phyloP scores from a whole-genome alignment of 2,329 filamentous ascomycete genomes.

The Ophiostoma sp. region DNA sequence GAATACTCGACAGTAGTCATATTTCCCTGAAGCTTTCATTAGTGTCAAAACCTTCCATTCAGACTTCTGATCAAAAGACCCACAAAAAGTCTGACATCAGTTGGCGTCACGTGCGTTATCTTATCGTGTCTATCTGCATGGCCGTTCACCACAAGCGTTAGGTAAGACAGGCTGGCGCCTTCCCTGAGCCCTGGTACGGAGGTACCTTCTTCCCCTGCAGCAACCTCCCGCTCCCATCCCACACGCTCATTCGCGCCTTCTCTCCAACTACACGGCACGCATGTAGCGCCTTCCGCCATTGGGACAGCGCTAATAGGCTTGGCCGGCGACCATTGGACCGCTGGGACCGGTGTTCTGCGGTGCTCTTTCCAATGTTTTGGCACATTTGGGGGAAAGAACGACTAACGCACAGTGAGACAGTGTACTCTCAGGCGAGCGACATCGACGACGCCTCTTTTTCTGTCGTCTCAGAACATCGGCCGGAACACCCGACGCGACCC shows the following conservation, averaged over 20 bases:
- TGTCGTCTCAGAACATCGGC: neutral
- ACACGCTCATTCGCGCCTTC: conserved; percentile 16
- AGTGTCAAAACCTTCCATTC: too few species aligned
- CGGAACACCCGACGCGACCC: neutral
- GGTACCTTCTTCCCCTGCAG: conserved; percentile 11
- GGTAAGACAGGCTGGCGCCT: conserved; percentile 3
- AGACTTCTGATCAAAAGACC: too few species aligned
- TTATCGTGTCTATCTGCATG: neutral
- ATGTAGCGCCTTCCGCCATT: conserved; percentile 23
- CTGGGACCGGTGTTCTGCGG: neutral
- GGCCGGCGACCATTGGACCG: neutral
- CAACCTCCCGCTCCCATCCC: neutral
- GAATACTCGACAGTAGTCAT: too few species aligned
- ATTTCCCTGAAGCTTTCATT: too few species aligned
- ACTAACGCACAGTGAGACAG: neutral
- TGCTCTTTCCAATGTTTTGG: neutral
- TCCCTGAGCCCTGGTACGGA: neutral
- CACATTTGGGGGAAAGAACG: conserved; percentile 1
- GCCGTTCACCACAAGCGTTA: neutral
- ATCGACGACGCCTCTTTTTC: conserved; percentile 2
- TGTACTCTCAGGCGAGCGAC: conserved; percentile 2
- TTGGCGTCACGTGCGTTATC: conserved; percentile 17
- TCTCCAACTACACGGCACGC: conserved; percentile 18
- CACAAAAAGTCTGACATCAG: too few species aligned
- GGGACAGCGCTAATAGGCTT: conserved; percentile 17